Evolutionary conservation across 495 filamentous ascomycete genomes (phyloP), one percentile per base, ranked within the genome.

Genomic region (Schizothecium vesticola): DNA sequence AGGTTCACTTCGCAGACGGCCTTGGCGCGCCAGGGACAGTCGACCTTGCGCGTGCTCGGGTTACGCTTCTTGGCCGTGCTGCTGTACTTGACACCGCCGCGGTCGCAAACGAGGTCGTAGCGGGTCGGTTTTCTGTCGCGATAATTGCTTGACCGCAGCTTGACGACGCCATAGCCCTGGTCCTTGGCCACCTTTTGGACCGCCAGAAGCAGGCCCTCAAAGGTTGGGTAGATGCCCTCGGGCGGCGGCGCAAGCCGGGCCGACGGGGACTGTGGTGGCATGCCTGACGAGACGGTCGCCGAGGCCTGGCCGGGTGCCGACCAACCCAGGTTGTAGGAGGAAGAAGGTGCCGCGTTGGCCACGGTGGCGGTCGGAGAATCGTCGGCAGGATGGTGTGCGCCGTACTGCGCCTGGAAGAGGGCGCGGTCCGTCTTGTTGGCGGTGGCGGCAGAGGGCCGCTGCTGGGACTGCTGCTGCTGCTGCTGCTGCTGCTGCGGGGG

Each of bases 21-120:
- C 71, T 85, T 85, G 12, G 82, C 82, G 55, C 80, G 80, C 77
- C 80, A 85, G 23, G 82, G 82, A 59, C 82, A 85, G 64, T 85
- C 82, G 31, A 85, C 76, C 74, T 85, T 85, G 68, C 82, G 80
- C 19, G 82, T 85, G 71, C 79, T 83, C 7, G 82, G 82, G 65
- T 82, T 84, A 22, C 82, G 79, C 76, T 84, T 85, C 73, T 84
- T 84, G 12, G 82, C 82, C 0, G 82, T 85, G 75, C 82, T 85
- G 74, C 67, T 80, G 74, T 85, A 85, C 71, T 84, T 84, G 72
- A 85, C 82, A 11, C 82, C 82, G 36, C 82, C 82, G 33, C 82
- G 81, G 63, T 85, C 82, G 73, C 82, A 85, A 3, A 85, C 82
- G 0, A 85, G 73, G 55, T 85, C 82, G 71, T 83, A 85, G 23